Percentiles rank a stretch among this genome's conserved stretches.
Conservation (phyloP, 441 rosid species). For the Croton laevigatus region DNA sequence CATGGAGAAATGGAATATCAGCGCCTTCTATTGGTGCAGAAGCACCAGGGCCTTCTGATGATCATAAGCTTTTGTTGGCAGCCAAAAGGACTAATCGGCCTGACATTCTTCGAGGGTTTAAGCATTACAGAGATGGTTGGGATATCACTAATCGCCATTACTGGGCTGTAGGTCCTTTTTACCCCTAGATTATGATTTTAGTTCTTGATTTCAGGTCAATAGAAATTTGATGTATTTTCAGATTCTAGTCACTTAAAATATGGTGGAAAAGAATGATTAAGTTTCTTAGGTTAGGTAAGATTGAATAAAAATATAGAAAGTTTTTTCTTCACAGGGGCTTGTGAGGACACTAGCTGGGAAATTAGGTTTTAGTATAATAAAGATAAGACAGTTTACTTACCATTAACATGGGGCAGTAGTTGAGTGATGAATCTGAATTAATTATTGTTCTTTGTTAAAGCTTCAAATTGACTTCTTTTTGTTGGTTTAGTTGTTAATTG, state of each 20-base stretch:
- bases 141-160: constrained; percentile 74
- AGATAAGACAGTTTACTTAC: background rate
- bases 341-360: background rate
- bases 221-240: background rate
- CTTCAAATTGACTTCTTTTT: background rate
- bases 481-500: constrained; percentile 7
- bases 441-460: background rate
- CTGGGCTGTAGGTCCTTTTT: constrained; percentile 71
- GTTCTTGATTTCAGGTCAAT: background rate
- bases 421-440: too few relatives aligned
- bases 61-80: constrained; percentile 53
- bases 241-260: background rate
- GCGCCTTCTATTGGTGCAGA: constrained; percentile 28
- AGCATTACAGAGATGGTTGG: constrained; percentile 80
- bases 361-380: background rate
- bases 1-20: constrained; percentile 52
- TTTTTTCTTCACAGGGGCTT: background rate
- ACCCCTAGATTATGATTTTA: background rate
- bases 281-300: background rate
- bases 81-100: constrained; percentile 81
- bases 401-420: background rate
- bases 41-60: constrained; percentile 60
- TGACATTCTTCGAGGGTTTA: constrained; percentile 66
- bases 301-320: background rate
- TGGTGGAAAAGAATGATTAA: background rate